Base-by-base conservation (phyloP, 2,329 filamentous ascomycete species). In the Penicillium sp. region DNA sequence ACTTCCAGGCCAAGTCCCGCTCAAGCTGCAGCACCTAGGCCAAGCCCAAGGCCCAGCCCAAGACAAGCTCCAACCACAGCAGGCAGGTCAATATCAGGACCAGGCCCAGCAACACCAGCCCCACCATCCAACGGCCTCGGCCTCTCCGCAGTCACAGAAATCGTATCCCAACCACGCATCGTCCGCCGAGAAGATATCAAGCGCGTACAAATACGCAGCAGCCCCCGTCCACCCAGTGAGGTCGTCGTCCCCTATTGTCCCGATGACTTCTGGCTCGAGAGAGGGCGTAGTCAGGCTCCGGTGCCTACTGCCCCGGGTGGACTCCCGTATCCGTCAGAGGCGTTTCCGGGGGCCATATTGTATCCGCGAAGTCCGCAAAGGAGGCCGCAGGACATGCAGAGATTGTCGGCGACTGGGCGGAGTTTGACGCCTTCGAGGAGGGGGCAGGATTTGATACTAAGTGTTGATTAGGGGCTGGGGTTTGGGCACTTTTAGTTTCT, bases 181-280 rank as follows among this genome's bases (percentile, higher is more conserved):
- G 69, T 76, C 17, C 67, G 70, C 10, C 59, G 67, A 12, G 70
- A 76, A 30, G 73, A 76, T 54, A 76, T 76, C 35, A 75, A 71
- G 55, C 65, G 72, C 13, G 70, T 76, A 1, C 64, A 76, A 30
- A 71, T 75, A 22, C 70, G 70, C n/a, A 69, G 66, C 35, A 72
- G 72, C 26, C 72, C 70, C 19, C 71, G 68, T 2, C 68, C 69
- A 38, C 66, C 72, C 12, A 67, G 66, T n/a, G 68, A 66, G 22
- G 58, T 69, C 15, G 64, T 64, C 8, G 65, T 61, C 7, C 70
- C 72, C 7, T 76, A 72, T 56, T 69, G 68, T 15, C 74, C 73
- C 1, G 71, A 75, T 12, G 72, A 74, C 60, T 64, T 72, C 54
- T 75, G 73, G 74, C 53, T 65, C 10, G 67, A 71, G 44, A 65